phyloP scores from a whole-genome alignment of 768 basidiomycete species.

The Strobilomyces echinocephalus region DNA sequence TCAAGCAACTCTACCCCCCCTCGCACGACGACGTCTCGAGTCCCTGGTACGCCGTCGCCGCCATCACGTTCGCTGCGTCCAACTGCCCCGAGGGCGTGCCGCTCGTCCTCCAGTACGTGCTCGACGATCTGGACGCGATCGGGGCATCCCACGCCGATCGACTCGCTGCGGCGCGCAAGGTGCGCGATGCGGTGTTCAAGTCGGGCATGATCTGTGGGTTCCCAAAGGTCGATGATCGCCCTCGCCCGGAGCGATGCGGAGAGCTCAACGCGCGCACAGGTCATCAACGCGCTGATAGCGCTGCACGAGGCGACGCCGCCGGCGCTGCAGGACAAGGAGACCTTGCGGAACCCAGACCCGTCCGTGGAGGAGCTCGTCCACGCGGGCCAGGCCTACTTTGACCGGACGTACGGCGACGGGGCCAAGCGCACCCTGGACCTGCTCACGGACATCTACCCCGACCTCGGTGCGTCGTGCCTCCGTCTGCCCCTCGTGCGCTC shows the following conservation, averaged over 20 bases:
- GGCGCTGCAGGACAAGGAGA: conserved; percentile 43
- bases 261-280: conserved; percentile 1
- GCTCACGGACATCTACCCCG: conserved; percentile 53
- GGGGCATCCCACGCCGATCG: conserved; percentile 32
- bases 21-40: conserved; percentile 28
- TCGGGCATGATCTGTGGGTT: conserved; percentile 54
- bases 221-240: conserved; percentile 40
- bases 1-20: conserved; percentile 45
- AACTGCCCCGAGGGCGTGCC: conserved; percentile 59
- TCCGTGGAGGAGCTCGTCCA: conserved; percentile 41
- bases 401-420: conserved; percentile 52
- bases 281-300: conserved; percentile 53
- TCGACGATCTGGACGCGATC: conserved; percentile 39
- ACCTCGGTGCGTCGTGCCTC: conserved; percentile 45
- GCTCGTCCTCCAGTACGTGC: conserved; percentile 46
- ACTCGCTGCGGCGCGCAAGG: conserved; percentile 43
- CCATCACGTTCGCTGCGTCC: conserved; percentile 52
- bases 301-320: conserved; percentile 51
- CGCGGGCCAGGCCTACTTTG: conserved; percentile 42
- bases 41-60: conserved; percentile 59
- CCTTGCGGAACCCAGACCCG: conserved; percentile 39
- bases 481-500: not conserved
- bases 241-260: not conserved
- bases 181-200: conserved; percentile 63
- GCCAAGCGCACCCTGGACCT: conserved; percentile 43